Base-by-base conservation (phyloP, 768 basidiomycete genomes). In the Sarcodon aspratus region DNA sequence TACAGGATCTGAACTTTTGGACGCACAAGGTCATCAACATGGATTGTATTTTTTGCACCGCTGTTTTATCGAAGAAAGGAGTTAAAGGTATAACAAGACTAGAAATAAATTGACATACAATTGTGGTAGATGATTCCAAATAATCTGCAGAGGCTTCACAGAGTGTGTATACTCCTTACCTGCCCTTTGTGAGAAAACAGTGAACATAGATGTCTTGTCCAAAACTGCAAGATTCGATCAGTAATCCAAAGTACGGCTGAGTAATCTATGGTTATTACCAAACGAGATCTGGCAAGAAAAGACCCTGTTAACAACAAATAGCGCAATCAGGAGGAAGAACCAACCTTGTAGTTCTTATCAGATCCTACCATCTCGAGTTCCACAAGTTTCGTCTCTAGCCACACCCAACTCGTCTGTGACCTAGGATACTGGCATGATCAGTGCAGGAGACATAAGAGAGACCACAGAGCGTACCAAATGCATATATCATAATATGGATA, bases 161-260 rank as follows among this genome's bases (percentile, higher is more conserved):
- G 79, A 81, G 59, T 92, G 90, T 45, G 77, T 76, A 74, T 82
- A 87, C 7, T 80, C 74, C 59, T 87, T 80, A 4, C 75, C 80
- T 48, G 87, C 79, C 31, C 81, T 70, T 55, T 78, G 77, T 1
- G 79, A 77, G 63, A 90, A 91, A 1, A 93, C 85, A 5, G 81
- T 83, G 63, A 92, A 94, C 91, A 94, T 95, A 51, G 76, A 78
- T 1, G 79, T 85, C 61, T 89, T 85, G 70, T 95, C 92, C 18
- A 92, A 71, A 0, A 92, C 89, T 79, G 61, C 54, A 46, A 10
- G 7, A 55, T 47, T 37, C 45, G 48, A 57, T 44, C 6, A 50
- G 21, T 21, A n/a, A 31, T 35, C 7, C 13, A 17, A 38, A 46
- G 17, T 21, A 33, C 31, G 18, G 17, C 27, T 9, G 34, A 18